Evolutionary conservation across 495 filamentous ascomycete genomes (phyloP), one percentile per base, ranked within the genome.

Genomic region (Parathielavia appendiculata): DNA sequence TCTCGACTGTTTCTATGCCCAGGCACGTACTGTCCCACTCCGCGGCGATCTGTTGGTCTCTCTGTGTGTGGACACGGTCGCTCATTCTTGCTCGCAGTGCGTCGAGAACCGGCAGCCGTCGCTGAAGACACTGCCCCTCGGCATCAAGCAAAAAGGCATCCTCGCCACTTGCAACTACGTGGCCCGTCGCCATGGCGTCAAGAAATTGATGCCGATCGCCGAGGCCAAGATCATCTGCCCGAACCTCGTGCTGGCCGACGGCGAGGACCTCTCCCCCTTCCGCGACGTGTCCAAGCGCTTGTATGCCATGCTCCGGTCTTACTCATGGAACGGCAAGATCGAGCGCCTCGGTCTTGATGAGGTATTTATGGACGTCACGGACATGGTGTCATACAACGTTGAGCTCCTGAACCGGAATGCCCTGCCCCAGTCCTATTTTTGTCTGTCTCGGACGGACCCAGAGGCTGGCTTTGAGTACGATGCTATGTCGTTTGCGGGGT

Each of bases 81-180:
- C 61, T 61, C 55, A 61, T 26, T 32, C 20, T 19, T 43, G 20
- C 48, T 10, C 26, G n/a, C 30, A 71, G 68, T 65, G 62, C 35
- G 85, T 92, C 60, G 91, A 96, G 71, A 84, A 84, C 56, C 84
- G 87, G 62, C 85, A 87, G 62, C 90, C 92, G 1, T 71, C 77
- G 0, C 76, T 96, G 59, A 91, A 84, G 60, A 74, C 80, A 1
- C 71, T 86, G 41, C 90, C 91, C 10, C 73, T 96, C 45, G 80
- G 75, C 26, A 71, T 82, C 55, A 75, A 77, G 66, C 79, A 84
- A 68, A 96, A 96, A 73, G 86, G 89, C 64, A 95, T 96, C 45
- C 82, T 96, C 26, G 92, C 91, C 44, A 97, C 92, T 5, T 96
- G 91, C 79, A 96, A 97, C 73, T 96, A 96, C 69, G 89, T 87